These are phyloP conservation scores for Rhamnella rubrinervis DNA, from an alignment of 331 rosid genomes.

Conservation along the genomic window DNA sequence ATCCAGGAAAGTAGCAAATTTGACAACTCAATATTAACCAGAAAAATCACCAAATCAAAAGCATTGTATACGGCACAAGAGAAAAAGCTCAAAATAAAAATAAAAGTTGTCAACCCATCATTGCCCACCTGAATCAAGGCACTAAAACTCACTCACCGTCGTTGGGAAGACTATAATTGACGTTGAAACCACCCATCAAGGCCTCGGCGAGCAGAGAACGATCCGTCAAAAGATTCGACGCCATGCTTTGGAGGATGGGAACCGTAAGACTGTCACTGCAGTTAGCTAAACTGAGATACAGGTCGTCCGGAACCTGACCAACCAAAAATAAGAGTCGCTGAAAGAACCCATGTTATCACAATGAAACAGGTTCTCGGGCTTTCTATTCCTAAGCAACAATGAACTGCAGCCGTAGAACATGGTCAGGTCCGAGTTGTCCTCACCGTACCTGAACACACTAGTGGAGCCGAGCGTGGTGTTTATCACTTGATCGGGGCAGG, in stretches of 20 bases:
- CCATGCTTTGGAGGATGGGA: constrained; percentile 35
- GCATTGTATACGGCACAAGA: too few relatives aligned
- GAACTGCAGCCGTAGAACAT: constrained; percentile 39
- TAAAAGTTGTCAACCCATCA: too few relatives aligned
- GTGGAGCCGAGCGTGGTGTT: constrained; percentile 32
- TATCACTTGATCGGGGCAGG: constrained; percentile 25
- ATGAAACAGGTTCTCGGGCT: constrained; percentile 30
- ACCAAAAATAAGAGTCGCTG: constrained; percentile 41
- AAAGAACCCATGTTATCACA: constrained; percentile 15
- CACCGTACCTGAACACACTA: constrained; percentile 22
- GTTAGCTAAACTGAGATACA: constrained; percentile 10
- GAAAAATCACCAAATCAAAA: too few relatives aligned
- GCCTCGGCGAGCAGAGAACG: constrained; percentile 41
- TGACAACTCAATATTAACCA: background rate
- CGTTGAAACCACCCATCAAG: constrained; percentile 56
- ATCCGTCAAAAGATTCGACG: constrained; percentile 11
- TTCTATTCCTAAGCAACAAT: background rate
- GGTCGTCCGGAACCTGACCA: constrained; percentile 48
- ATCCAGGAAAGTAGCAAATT: background rate
- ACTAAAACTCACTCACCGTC: constrained; percentile 17
- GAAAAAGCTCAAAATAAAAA: too few relatives aligned
- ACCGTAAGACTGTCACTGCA: constrained; percentile 37
- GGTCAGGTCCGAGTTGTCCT: constrained; percentile 39
- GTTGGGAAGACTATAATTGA: constrained; percentile 36
- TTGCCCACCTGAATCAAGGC: constrained; percentile 35